Conservation (phyloP, 2,329 filamentous ascomycete species). For the Alternaria rosae region DNA sequence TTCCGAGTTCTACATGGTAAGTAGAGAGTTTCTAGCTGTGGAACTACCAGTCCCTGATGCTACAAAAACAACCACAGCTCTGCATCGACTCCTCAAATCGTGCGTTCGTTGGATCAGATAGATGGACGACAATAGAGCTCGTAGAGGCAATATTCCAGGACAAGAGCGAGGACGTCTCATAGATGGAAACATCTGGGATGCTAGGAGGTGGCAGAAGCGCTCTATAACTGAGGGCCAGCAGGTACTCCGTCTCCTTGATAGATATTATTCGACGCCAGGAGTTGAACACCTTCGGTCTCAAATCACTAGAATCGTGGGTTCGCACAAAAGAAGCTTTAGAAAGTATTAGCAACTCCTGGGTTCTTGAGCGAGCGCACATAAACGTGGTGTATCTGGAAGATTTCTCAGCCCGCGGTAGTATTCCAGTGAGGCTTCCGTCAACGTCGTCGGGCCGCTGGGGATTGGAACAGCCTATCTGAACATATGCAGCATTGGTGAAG, state of each 20-base stretch:
- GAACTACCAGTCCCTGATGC: not conserved
- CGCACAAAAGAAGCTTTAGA: not conserved
- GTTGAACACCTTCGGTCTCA: not conserved
- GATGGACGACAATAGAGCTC: not conserved
- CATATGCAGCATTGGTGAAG: not conserved
- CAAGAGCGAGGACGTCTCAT: not conserved
- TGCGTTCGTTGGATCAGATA: not conserved
- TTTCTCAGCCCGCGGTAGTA: not conserved
- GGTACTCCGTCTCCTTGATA: not conserved
- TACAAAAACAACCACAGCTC: not conserved
- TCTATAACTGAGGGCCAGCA: not conserved
- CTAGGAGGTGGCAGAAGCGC: not conserved
- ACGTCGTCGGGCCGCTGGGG: not conserved
- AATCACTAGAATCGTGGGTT: not conserved
- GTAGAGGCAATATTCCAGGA: not conserved
- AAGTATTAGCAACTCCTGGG: not conserved
- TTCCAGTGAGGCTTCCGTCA: not conserved
- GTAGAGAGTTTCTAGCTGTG: not conserved
- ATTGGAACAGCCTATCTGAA: not conserved
- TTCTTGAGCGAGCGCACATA: not conserved
- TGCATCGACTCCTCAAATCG: not conserved
- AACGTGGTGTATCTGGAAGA: not conserved
- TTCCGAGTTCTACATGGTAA: not conserved
- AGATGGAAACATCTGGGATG: not conserved
- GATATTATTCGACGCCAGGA: not conserved